Conservation (phyloP, 257 asterid genomes). For the Solanum ossicruentum region DNA sequence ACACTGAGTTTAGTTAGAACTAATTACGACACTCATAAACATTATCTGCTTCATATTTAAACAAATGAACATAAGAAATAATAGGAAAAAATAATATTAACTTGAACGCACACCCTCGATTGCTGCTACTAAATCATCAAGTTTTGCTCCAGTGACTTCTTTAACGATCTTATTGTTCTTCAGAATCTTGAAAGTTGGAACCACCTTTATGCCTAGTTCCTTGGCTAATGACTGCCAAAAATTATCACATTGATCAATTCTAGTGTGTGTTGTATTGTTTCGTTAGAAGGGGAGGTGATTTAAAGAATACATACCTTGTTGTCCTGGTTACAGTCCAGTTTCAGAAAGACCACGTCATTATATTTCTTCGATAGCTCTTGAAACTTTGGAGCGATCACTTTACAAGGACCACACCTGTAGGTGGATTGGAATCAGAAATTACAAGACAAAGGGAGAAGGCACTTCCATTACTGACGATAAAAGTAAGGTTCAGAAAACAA, state of each 20-base stretch:
- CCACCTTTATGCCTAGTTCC: constrained; percentile 84
- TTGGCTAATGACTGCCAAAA: constrained; percentile 60
- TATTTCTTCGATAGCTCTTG: constrained; percentile 49
- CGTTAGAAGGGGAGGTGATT: background rate
- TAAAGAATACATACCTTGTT: constrained; percentile 39
- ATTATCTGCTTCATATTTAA: constrained; percentile 19
- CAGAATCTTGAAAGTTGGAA: constrained; percentile 86
- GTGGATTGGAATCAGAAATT: background rate
- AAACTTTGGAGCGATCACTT: constrained; percentile 72
- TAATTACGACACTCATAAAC: background rate
- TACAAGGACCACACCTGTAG: constrained; percentile 97
- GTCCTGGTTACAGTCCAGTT: constrained; percentile 91
- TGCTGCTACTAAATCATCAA: constrained; percentile 53
- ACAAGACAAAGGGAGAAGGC: background rate
- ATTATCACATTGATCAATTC: background rate
- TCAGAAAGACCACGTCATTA: constrained; percentile 62
- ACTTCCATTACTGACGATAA: background rate
- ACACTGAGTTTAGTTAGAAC: background rate
- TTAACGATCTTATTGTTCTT: constrained; percentile 51
- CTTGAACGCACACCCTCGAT: constrained; percentile 42
- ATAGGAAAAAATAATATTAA: background rate
- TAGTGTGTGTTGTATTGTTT: background rate
- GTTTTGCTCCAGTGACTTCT: constrained; percentile 83
- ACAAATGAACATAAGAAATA: constrained; percentile 8
- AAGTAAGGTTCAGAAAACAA: background rate